phyloP scores from a whole-genome alignment of 2,329 filamentous ascomycete genomes.

The Diplodia corticola region DNA sequence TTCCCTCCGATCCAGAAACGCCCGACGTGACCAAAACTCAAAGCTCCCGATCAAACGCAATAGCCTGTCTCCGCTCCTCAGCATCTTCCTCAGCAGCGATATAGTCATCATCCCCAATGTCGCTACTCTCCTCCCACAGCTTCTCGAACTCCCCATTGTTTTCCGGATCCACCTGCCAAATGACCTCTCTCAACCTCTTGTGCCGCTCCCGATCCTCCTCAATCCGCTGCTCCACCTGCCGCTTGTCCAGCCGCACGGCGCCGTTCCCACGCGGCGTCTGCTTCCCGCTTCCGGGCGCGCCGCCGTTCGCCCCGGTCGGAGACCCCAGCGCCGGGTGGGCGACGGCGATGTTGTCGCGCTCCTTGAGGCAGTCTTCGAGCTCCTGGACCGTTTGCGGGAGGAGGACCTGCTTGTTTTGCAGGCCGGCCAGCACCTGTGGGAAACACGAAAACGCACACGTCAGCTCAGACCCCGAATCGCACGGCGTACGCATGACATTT shows the following conservation, averaged over 20 bases:
- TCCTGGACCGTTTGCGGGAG: conserved; percentile 72
- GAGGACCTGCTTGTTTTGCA: conserved; percentile 71
- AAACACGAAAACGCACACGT: not conserved
- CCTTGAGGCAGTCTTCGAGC: conserved; percentile 80
- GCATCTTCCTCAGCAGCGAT: conserved; percentile 73
- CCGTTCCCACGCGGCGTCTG: conserved; percentile 35
- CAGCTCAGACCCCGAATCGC: not conserved
- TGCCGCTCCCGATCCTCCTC: conserved; percentile 96
- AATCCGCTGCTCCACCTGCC: conserved; percentile 91
- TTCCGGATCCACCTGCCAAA: conserved; percentile 79
- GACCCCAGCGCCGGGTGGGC: conserved; percentile 31
- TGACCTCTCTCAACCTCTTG: conserved; percentile 85
- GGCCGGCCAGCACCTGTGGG: conserved; percentile 69
- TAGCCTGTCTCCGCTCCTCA: conserved; percentile 53
- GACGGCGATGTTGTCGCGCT: conserved; percentile 64
- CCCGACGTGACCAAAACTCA: not conserved
- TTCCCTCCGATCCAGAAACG: not conserved
- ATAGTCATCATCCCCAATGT: conserved; percentile 84
- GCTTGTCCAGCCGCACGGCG: conserved; percentile 67
- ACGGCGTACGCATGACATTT: too few species aligned
- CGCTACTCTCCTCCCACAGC: conserved; percentile 84
- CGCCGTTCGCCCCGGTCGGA: conserved; percentile 26
- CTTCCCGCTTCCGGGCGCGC: conserved; percentile 22
- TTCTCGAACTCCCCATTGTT: conserved; percentile 72
- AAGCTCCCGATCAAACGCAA: conserved; percentile 40